Base-by-base conservation (phyloP, 495 filamentous ascomycete species). In the Glutinoglossum americanum region DNA sequence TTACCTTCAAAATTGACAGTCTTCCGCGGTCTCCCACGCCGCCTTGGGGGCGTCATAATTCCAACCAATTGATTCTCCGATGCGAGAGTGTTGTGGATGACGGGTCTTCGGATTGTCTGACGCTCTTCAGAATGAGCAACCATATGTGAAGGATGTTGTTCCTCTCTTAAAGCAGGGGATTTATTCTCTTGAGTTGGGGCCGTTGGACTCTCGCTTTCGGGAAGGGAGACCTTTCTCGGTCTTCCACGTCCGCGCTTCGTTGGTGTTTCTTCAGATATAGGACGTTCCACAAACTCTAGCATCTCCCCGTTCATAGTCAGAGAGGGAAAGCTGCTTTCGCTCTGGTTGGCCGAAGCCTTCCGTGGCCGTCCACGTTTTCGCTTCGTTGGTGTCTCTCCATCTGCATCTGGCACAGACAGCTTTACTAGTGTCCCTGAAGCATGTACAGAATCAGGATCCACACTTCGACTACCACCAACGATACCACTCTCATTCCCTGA, bases 311-410 rank as follows among this genome's bases (percentile, higher is more conserved):
- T 39, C 30, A 45, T 10, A 10, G 41, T n/a, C 3, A 10, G 17
- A 3, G 17, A 5, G 3, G 30, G 30, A 4, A 10, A 10, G 19
- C n/a, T 45, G 41, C n/a, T 19, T 45, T 45, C 2, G n/a, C n/a
- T 45, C 10, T 19, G 41, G 17, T 45, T 45, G 41, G 10, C 41
- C 21, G n/a, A 13, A 23, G 5, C 32, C 57, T 59, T 59, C 47
- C 48, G 41, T 25, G 57, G 57, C 26, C 57, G 41, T 33, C 57
- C 57, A 26, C 54, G 57, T 23, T 59, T 59, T 9, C 54, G 57
- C 47, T 59, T 59, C 28, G 48, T 21, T 19, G 10, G 53, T n/a
- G 39, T 47, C 13, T 45, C 41, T 21, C n/a, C n/a, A 45, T 3
- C 5, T 32, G 26, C 8, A 25, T 55, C 51, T 55, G 23, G 25